Evolutionary conservation across 139 green algal genomes (phyloP).

Genomic region (Spirogloea muscicola): DNA sequence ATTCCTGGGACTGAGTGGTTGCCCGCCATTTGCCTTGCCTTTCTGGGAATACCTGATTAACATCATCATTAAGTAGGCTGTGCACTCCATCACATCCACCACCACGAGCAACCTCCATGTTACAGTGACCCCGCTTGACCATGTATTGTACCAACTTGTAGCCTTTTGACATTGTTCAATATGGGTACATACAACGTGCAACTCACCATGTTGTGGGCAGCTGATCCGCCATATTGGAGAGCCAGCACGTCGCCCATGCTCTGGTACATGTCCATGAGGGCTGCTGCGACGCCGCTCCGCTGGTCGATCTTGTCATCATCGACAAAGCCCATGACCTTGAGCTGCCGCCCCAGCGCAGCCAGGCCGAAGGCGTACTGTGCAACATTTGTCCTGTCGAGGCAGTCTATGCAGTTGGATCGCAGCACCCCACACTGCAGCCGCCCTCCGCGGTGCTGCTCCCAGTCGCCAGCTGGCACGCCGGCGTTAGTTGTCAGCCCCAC

Average conservation of each 20-base stretch:
- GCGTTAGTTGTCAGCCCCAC: too few relatives aligned
- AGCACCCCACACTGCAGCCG: constrained; percentile 48
- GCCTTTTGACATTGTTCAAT: constrained; percentile 36
- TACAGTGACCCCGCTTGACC: too few relatives aligned
- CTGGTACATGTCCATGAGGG: constrained; percentile 88
- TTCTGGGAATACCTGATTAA: constrained; percentile 35
- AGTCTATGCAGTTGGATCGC: constrained; percentile 96
- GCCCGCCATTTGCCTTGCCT: constrained; percentile 37
- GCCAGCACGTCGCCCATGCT: constrained; percentile 78
- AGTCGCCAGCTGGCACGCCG: too few relatives aligned
- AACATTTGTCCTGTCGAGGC: constrained; percentile 95
- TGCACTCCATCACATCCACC: too few relatives aligned
- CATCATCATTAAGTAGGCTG: too few relatives aligned
- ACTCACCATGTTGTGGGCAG: constrained; percentile 88
- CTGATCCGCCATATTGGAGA: constrained; percentile 82
- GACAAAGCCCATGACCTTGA: constrained; percentile 26
- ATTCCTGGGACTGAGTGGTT: constrained; percentile 51
- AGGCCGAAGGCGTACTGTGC: constrained; percentile 80
- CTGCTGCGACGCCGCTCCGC: constrained; percentile 53
- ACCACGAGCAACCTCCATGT: too few relatives aligned
- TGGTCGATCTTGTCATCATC: constrained; percentile 47
- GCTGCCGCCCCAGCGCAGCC: constrained; percentile 68
- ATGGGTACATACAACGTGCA: too few relatives aligned
- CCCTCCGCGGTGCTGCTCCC: not conserved
- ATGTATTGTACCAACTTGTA: too few relatives aligned